Conservation (phyloP, 1,139 yeast species). For the Taphrina populina region DNA sequence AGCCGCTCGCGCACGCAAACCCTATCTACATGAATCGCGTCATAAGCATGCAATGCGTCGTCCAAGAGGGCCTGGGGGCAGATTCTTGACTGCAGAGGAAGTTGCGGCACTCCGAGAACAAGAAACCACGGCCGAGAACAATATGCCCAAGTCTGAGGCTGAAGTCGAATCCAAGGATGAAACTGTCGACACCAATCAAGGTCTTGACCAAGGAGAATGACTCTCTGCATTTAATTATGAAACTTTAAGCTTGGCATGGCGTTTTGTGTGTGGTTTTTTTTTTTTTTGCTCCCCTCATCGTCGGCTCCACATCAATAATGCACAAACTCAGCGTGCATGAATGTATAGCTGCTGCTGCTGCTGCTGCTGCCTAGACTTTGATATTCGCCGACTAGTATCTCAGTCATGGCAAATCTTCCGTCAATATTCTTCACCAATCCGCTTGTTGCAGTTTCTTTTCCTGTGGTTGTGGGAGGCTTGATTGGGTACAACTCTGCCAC, state of each 20-base stretch:
- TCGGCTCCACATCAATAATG: too few relatives aligned
- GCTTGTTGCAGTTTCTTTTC: slow-evolving; percentile 18
- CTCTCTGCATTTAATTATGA: too few relatives aligned
- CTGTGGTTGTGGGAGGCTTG: slow-evolving; percentile 24
- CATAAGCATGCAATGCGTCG: slow-evolving; percentile 99
- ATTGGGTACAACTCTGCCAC: slow-evolving; percentile 26
- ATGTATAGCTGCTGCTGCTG: not conserved
- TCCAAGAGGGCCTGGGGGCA: slow-evolving; percentile 98
- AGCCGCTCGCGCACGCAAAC: slow-evolving; percentile 66
- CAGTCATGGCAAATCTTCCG: slow-evolving; percentile 7
- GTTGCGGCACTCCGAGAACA: slow-evolving; percentile 69
- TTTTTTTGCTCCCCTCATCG: too few relatives aligned
- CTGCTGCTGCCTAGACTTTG: not conserved
- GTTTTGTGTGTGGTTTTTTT: too few relatives aligned
- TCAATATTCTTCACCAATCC: slow-evolving; percentile 25
- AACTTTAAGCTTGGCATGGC: too few relatives aligned
- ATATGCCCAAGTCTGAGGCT: not conserved
- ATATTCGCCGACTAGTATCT: not conserved
- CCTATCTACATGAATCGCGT: slow-evolving; percentile 93
- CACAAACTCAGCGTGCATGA: too few relatives aligned
- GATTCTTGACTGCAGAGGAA: slow-evolving; percentile 94
- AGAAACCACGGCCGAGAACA: slow-evolving; percentile 41
- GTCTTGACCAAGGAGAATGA: too few relatives aligned
- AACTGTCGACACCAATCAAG: too few relatives aligned
- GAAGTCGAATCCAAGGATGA: too few relatives aligned